A percentile compares a stretch with the other conserved stretches of the same genome.
Evolutionary conservation across 2,329 filamentous ascomycete genomes (phyloP).

Genomic region (Rutstroemia sp.): DNA sequence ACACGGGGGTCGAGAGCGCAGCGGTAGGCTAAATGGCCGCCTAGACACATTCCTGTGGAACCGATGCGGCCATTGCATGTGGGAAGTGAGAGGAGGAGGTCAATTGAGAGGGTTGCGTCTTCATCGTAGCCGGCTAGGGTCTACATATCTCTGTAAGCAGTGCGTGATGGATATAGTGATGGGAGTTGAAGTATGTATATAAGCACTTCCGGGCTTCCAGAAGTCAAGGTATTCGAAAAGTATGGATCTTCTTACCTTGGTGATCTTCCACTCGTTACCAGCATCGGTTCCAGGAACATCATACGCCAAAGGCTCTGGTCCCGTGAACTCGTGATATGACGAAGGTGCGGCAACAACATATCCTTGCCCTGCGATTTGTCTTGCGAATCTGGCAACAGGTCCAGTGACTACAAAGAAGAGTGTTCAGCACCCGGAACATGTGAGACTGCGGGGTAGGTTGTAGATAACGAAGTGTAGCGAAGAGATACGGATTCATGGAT

Average conservation of each 20-base stretch:
- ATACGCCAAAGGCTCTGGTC: conserved; percentile 76
- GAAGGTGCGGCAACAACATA: conserved; percentile 90
- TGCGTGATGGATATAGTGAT: background rate
- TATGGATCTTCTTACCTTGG: conserved; percentile 47
- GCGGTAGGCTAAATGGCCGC: conserved; percentile 74
- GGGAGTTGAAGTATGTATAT: background rate
- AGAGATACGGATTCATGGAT: background rate
- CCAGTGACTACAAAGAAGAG: conserved; percentile 60
- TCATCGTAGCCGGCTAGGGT: conserved; percentile 81
- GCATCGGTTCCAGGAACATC: conserved; percentile 81
- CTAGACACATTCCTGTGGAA: conserved; percentile 84
- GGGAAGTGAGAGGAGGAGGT: conserved; percentile 61
- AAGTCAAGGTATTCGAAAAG: conserved; percentile 1
- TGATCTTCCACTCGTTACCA: conserved; percentile 80
- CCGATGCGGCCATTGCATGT: conserved; percentile 79
- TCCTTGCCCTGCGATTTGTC: conserved; percentile 85
- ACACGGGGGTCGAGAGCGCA: conserved; percentile 70
- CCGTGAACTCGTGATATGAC: conserved; percentile 89
- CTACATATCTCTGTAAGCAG: conserved; percentile 34
- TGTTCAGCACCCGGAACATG: conserved; percentile 2
- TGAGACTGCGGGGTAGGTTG: conserved; percentile 1
- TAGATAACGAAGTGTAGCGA: conserved; percentile 7
- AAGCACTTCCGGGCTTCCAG: background rate
- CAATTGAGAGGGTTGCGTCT: conserved; percentile 61
- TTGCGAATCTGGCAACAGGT: conserved; percentile 79